Percentiles rank a stretch among this genome's conserved stretches.
These are phyloP conservation scores for Sporothrix schenckii DNA, from an alignment of 2,329 filamentous ascomycete species.

Conservation along the genomic window DNA sequence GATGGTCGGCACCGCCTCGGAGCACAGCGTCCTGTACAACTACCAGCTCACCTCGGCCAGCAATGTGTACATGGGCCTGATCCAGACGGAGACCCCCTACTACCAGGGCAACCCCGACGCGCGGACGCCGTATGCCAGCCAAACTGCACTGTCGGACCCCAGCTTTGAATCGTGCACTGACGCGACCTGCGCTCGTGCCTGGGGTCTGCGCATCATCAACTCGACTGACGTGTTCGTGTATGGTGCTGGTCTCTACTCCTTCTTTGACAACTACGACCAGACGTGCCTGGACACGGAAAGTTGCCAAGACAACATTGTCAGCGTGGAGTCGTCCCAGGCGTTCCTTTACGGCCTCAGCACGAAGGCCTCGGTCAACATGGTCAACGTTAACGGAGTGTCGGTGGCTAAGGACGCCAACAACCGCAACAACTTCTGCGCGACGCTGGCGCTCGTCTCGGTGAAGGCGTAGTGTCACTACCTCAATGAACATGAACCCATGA, in stretches of 20 bases:
- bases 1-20: constrained; percentile 76
- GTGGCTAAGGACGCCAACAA: constrained; percentile 63
- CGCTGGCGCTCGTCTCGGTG: constrained; percentile 56
- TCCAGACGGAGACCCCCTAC: constrained; percentile 89
- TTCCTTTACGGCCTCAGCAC: constrained; percentile 71
- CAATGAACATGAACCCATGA: background rate
- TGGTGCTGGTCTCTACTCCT: constrained; percentile 76
- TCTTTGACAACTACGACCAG: constrained; percentile 81
- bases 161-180: constrained; percentile 65
- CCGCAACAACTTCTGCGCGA: constrained; percentile 66
- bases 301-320: constrained; percentile 79
- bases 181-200: constrained; percentile 67
- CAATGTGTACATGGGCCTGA: constrained; percentile 78
- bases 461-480: constrained; percentile 20
- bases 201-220: constrained; percentile 72
- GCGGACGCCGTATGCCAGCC: constrained; percentile 63
- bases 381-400: constrained; percentile 62
- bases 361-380: constrained; percentile 74
- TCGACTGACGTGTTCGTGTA: constrained; percentile 70
- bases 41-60: constrained; percentile 79
- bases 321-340: constrained; percentile 62
- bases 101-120: constrained; percentile 82
- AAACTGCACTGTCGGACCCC: constrained; percentile 65
- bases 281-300: constrained; percentile 66
- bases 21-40: constrained; percentile 73